These are phyloP conservation scores for Pelargonium nanum DNA, from an alignment of 345 rosid genomes.

Conservation along the genomic window DNA sequence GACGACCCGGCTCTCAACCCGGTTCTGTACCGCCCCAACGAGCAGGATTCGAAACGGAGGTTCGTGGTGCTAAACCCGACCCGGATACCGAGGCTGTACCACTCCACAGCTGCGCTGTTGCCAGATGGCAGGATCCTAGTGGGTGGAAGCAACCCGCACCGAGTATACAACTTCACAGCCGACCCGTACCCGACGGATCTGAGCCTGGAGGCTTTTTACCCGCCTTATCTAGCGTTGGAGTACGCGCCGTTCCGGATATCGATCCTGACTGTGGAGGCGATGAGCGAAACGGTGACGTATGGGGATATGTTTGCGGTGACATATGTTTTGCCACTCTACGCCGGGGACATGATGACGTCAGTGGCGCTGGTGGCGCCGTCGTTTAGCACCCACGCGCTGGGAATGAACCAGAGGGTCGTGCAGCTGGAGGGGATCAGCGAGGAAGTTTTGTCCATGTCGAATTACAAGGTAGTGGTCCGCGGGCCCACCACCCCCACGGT, in stretches of 20 bases:
- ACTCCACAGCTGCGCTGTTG: constrained; percentile 53
- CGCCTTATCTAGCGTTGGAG: constrained; percentile 43
- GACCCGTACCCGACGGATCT: constrained; percentile 59
- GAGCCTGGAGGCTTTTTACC: constrained; percentile 70
- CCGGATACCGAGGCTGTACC: constrained; percentile 60
- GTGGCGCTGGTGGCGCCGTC: constrained; percentile 49
- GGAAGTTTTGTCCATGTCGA: constrained; percentile 25
- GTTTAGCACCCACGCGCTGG: constrained; percentile 59
- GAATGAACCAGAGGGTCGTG: constrained; percentile 65
- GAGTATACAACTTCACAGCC: constrained; percentile 52
- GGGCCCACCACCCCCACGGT: constrained; percentile 35
- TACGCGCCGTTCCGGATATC: constrained; percentile 41
- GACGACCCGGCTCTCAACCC: constrained; percentile 58
- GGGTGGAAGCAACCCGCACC: constrained; percentile 86
- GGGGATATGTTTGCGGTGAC: constrained; percentile 29
- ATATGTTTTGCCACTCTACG: constrained; percentile 22
- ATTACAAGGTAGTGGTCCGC: constrained; percentile 32
- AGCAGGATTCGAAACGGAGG: constrained; percentile 31
- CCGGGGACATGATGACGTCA: constrained; percentile 9
- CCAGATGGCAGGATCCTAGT: constrained; percentile 73
- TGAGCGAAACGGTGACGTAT: constrained; percentile 25
- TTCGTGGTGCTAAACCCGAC: constrained; percentile 44
- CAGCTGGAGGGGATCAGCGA: constrained; percentile 31
- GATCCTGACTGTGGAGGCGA: constrained; percentile 38
- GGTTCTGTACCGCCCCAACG: constrained; percentile 44